Base-by-base conservation (phyloP, 768 basidiomycete genomes). In the Kwoniella dejecticola region DNA sequence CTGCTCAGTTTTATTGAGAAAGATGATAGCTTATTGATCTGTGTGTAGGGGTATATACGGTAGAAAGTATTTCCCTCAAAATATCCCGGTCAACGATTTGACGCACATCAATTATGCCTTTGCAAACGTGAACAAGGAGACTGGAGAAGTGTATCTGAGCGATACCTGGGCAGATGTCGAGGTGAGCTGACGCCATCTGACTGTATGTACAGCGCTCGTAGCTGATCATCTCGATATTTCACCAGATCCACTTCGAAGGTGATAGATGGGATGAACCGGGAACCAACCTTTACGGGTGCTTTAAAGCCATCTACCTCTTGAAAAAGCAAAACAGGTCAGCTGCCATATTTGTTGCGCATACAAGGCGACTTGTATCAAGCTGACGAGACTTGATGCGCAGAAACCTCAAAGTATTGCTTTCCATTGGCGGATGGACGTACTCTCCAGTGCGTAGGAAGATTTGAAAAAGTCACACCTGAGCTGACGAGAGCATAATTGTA, bases 41-140 rank as follows among this genome's bases (percentile, higher is more conserved):
- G 15, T 19, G 38, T 12, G 40, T 52, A 76, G 92, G 93, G 94
- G 91, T 4, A 97, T 98, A 33, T 98, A 98, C 75, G 96, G 86
- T 26, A 84, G 94, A 62, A 94, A 92, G 79, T 99, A 85, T 77
- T 89, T 88, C 33, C 95, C 95, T 0, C 87, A 88, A 2, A 76
- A 85, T 49, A 91, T 97, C 63, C 96, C 94, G 11, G 84, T 79
- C 2, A 78, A 89, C 19, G 87, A 94, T 75, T 84, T 99, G 68
- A 97, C 95, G 24, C 93, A 95, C 77, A 86, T 95, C 69, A 85
- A 93, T 33, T 92, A 94, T 74, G 90, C 93, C 1, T 98, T 98
- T 69, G 96, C 91, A 19, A 90, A 98, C 68, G 79, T 98, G 69
- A 86, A 84, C 68, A 80, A 87, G 19, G 90, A 91, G 61, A 84